phyloP scores from a whole-genome alignment of 164 flowering plant genomes.

The Chloranthus sessilifolius region DNA sequence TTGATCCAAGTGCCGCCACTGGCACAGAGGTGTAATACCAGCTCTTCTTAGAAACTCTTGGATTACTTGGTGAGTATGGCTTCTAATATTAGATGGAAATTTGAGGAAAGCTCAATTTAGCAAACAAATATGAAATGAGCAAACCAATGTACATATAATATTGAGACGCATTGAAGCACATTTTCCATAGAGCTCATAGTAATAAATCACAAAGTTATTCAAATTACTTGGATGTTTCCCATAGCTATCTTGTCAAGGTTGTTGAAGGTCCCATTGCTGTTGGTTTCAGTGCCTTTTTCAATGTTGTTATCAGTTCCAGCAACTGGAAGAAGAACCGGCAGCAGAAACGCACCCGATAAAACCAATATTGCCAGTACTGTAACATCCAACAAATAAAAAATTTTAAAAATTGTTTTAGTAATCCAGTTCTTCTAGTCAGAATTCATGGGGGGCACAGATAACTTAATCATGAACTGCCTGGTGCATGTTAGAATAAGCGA shows the following conservation, averaged over 20 bases:
- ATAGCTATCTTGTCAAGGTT: slow-evolving; percentile 77
- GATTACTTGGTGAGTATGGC: too few relatives aligned
- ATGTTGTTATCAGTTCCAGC: slow-evolving; percentile 50
- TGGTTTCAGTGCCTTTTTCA: slow-evolving; percentile 13
- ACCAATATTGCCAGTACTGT: slow-evolving; percentile 74
- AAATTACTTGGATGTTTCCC: slow-evolving; percentile 62
- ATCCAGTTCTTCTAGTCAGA: neutral
- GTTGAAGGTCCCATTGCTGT: slow-evolving; percentile 49
- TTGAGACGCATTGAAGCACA: too few relatives aligned
- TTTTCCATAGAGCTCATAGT: too few relatives aligned
- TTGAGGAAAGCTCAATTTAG: too few relatives aligned
- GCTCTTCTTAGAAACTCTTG: too few relatives aligned
- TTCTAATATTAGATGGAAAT: too few relatives aligned
- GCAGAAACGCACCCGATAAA: slow-evolving; percentile 54
- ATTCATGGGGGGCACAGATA: neutral
- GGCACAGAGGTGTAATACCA: too few relatives aligned
- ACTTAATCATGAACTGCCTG: neutral
- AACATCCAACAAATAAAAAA: slow-evolving; percentile 10
- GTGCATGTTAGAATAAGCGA: neutral
- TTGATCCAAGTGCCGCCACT: too few relatives aligned
- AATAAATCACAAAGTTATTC: too few relatives aligned
- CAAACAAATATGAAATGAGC: too few relatives aligned
- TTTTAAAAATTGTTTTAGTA: neutral
- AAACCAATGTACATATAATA: too few relatives aligned
- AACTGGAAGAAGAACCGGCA: slow-evolving; percentile 76